Conservation (phyloP, 305 asterid species). For the Fraxinus greggii region DNA sequence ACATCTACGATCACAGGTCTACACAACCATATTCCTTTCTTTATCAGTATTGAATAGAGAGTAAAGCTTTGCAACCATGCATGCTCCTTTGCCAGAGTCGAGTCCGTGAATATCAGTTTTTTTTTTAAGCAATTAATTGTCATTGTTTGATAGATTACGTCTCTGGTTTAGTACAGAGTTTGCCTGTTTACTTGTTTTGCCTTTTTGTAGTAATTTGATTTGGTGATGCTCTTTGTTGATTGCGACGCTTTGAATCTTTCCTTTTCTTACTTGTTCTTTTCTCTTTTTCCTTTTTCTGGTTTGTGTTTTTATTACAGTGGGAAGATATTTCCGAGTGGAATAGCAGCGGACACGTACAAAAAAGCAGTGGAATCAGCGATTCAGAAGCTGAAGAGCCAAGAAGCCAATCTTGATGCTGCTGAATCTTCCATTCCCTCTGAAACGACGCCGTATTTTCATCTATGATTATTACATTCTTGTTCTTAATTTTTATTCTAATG, state of each 20-base stretch:
- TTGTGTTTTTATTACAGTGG: constrained; percentile 43
- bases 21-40: background rate
- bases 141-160: background rate
- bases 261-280: background rate
- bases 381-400: constrained; percentile 51
- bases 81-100: background rate
- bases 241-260: constrained; percentile 22
- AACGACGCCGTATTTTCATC: constrained; percentile 44
- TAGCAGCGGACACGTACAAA: constrained; percentile 75
- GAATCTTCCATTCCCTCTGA: constrained; percentile 29
- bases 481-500: background rate
- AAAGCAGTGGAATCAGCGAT: constrained; percentile 88
- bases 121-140: background rate
- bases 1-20: constrained; percentile 80
- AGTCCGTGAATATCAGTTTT: background rate
- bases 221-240: constrained; percentile 27
- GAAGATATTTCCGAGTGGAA: constrained; percentile 77
- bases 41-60: background rate
- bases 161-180: background rate
- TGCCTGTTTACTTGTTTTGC: background rate
- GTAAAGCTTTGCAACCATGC: background rate
- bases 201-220: constrained; percentile 19
- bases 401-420: constrained; percentile 37
- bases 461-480: background rate
- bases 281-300: background rate